These are phyloP conservation scores for Entonaema liquescens DNA, from an alignment of 495 filamentous ascomycete species.

Conservation along the genomic window DNA sequence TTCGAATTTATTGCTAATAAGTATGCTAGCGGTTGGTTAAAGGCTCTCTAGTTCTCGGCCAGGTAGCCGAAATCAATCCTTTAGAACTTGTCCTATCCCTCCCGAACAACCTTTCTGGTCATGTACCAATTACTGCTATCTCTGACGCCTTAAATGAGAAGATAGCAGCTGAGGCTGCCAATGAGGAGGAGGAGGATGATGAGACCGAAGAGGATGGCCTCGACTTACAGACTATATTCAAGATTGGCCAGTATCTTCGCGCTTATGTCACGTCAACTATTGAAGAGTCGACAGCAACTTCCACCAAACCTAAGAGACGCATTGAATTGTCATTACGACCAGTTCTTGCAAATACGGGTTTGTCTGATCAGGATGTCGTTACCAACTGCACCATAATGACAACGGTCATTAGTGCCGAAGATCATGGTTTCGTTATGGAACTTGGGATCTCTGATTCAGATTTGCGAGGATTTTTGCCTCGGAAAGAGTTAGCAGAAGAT, in stretches of 20 bases:
- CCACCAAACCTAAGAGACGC: slow-evolving; percentile 74
- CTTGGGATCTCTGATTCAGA: slow-evolving; percentile 73
- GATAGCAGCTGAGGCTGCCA: slow-evolving; percentile 67
- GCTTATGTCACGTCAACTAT: slow-evolving; percentile 81
- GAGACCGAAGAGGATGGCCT: slow-evolving; percentile 65
- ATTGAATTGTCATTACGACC: slow-evolving; percentile 88
- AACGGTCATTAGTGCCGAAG: slow-evolving; percentile 87
- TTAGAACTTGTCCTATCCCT: slow-evolving; percentile 81
- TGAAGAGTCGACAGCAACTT: slow-evolving; percentile 57
- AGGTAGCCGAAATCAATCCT: slow-evolving; percentile 80
- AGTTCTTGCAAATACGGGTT: slow-evolving; percentile 73
- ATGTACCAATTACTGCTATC: slow-evolving; percentile 87
- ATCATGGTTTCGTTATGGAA: slow-evolving; percentile 95
- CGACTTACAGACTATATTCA: slow-evolving; percentile 76
- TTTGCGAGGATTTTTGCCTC: slow-evolving; percentile 86
- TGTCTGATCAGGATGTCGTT: slow-evolving; percentile 74
- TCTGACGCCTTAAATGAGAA: slow-evolving; percentile 69
- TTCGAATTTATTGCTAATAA: slow-evolving; percentile 49
- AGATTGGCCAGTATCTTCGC: slow-evolving; percentile 87
- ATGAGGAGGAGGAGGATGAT: slow-evolving; percentile 61
- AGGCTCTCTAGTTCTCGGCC: slow-evolving; percentile 86
- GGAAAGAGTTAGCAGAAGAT: slow-evolving; percentile 77
- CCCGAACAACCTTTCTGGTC: slow-evolving; percentile 91
- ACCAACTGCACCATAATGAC: slow-evolving; percentile 81
- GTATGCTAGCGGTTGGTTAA: slow-evolving; percentile 72